Evolutionary conservation across 768 basidiomycete species (phyloP), one percentile per base, ranked within the genome.

Genomic region (Russula brevipes): DNA sequence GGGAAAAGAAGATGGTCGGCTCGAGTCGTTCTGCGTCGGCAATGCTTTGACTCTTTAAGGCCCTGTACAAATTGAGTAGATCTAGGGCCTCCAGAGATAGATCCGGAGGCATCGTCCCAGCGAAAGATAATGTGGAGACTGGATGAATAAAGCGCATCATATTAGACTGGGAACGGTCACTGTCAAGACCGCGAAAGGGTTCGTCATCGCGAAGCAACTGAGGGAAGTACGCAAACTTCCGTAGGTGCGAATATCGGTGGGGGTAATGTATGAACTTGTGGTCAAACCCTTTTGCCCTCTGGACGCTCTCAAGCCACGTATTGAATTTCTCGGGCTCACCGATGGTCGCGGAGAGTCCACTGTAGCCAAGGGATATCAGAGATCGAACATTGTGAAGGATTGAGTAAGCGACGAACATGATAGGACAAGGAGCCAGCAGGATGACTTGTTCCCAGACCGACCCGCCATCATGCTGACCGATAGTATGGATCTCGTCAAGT

Each of bases 371-470:
- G 50, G 24, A 9, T n/a, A 44, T 39, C 55, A 35, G 47, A 38
- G 9, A 31, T 46, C 17, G n/a, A 12, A 44, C 19, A 19, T 17
- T 60, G 36, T 54, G 46, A 16, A 31, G 2, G n/a, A 41, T 64
- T 31, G 54, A 17, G 50, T 44, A 6, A 57, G 16, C 11, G 14
- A 74, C 82, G 44, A 44, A 87, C 86, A 89, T 88, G 64, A 89
- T 78, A 1, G 87, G 87, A 66, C 86, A 87, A 19, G 86, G 85
- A 9, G 86, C 82, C 14, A 89, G 73, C 5, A 89, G 72, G 8
- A 89, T 75, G n/a, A 88, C 84, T 68, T 88, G 85, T 67, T 89
- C 87, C 87, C 87, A 89, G 2, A 87, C 82, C 0, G 83, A 76
- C 2, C 88, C 88, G 1, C 83, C 85, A 60, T 85, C 82, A 68